Evolutionary conservation across 345 rosid species (phyloP).

Genomic region (Acer saccharum): DNA sequence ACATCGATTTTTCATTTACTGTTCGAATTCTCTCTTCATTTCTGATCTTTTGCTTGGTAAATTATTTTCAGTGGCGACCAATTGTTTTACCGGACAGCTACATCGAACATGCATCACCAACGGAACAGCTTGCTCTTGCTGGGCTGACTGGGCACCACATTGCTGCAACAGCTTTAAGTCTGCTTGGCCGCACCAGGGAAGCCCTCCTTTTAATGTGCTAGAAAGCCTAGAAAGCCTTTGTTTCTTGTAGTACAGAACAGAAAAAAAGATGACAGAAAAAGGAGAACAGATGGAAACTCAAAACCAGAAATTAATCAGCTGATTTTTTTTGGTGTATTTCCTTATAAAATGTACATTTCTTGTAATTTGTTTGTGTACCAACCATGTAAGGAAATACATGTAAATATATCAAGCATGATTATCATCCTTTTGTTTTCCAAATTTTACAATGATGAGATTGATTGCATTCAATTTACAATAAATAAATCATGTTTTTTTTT

Average conservation of each 20-base stretch:
- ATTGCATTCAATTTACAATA: too few species aligned
- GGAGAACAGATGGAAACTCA: not conserved
- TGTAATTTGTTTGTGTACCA: not conserved
- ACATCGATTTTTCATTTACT: not conserved
- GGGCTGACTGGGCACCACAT: slow-evolving; percentile 92
- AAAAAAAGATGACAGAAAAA: not conserved
- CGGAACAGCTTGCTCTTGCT: slow-evolving; percentile 71
- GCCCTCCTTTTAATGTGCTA: slow-evolving; percentile 86
- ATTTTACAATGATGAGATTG: too few species aligned
- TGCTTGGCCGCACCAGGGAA: slow-evolving; percentile 85
- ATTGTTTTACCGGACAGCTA: slow-evolving; percentile 84
- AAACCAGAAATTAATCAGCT: not conserved
- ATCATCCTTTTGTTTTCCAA: too few species aligned
- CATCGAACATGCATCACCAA: slow-evolving; percentile 71
- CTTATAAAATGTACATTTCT: not conserved
- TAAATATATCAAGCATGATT: not conserved
- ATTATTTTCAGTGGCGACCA: slow-evolving; percentile 82
- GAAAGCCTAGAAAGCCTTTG: slow-evolving; percentile 31
- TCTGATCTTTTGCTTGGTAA: not conserved
- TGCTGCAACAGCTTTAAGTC: slow-evolving; percentile 79
- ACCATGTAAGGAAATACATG: not conserved
- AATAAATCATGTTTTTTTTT: too few species aligned
- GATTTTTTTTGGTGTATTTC: not conserved
- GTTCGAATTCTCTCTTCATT: not conserved
- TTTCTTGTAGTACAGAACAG: not conserved